Conservation (phyloP, 371 early-diverging fungal species). For the Saksenaea vasiformis region DNA sequence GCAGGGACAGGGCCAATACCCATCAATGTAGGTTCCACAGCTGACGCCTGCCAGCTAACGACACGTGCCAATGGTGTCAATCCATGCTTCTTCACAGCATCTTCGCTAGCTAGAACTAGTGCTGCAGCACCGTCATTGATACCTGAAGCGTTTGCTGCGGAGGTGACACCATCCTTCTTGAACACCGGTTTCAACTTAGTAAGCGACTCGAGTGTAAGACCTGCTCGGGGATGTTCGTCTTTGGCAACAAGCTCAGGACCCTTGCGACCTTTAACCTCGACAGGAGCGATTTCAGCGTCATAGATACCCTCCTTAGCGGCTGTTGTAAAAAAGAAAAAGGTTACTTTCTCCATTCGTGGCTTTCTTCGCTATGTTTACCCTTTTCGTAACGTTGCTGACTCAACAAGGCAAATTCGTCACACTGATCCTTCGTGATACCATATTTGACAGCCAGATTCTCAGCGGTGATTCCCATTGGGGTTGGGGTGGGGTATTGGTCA, state of each 20-base stretch:
- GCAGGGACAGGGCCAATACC: conserved; percentile 96
- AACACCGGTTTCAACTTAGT: conserved; percentile 87
- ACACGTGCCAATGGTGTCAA: conserved; percentile 87
- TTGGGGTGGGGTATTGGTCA: conserved; percentile 83
- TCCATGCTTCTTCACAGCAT: conserved; percentile 79
- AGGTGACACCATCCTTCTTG: conserved; percentile 88
- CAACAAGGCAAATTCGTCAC: conserved; percentile 83
- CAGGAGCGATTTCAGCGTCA: conserved; percentile 81
- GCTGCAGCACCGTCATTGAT: conserved; percentile 97
- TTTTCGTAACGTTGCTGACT: conserved; percentile 86
- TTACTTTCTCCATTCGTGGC: not conserved
- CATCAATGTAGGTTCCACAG: conserved; percentile 85
- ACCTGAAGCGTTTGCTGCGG: conserved; percentile 96
- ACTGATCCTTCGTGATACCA: conserved; percentile 79
- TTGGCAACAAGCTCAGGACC: conserved; percentile 58
- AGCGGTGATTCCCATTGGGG: conserved; percentile 96
- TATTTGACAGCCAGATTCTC: conserved; percentile 92
- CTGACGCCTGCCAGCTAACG: conserved; percentile 85
- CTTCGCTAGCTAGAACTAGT: conserved; percentile 85
- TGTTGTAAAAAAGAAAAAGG: conserved; percentile 4
- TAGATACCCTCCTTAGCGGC: conserved; percentile 70
- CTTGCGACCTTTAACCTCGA: conserved; percentile 85
- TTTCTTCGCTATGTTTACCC: conserved; percentile 42
- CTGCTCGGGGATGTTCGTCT: conserved; percentile 93
- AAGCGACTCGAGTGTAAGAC: conserved; percentile 79